These are phyloP conservation scores for Leishmania amazonensis DNA, from an alignment of 208 protist genomes.

Conservation along the genomic window DNA sequence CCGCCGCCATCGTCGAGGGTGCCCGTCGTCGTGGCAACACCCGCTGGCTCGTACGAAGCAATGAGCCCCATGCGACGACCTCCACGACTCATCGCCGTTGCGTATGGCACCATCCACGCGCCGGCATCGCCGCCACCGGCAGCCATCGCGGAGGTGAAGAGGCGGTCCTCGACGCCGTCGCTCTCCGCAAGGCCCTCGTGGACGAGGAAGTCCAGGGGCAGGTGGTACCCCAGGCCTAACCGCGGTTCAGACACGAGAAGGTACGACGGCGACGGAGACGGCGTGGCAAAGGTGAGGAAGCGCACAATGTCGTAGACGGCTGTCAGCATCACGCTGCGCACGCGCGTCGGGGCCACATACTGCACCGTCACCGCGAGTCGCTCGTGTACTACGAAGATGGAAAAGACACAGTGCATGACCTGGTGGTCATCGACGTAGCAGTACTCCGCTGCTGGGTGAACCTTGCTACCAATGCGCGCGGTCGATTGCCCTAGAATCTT, in stretches of 20 bases:
- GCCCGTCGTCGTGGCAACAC: not conserved
- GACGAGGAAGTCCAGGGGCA: constrained; percentile 75
- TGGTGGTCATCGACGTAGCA: constrained; percentile 74
- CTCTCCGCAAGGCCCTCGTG: constrained; percentile 49
- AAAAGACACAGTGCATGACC: constrained; percentile 61
- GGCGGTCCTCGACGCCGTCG: constrained; percentile 26
- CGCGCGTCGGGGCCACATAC: constrained; percentile 67
- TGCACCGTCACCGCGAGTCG: constrained; percentile 78
- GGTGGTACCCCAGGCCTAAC: constrained; percentile 79
- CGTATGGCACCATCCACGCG: constrained; percentile 34
- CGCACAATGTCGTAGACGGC: constrained; percentile 79
- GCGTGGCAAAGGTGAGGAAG: constrained; percentile 54
- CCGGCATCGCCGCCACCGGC: constrained; percentile 2
- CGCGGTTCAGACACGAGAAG: constrained; percentile 80
- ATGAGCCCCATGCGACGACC: constrained; percentile 60
- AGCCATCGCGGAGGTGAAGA: constrained; percentile 13
- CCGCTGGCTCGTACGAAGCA: constrained; percentile 55
- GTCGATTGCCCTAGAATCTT: constrained; percentile 50
- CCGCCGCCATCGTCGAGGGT: not conserved
- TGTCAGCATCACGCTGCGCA: constrained; percentile 66
- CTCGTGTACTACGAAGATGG: constrained; percentile 68
- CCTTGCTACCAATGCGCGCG: constrained; percentile 60
- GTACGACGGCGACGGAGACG: constrained; percentile 77
- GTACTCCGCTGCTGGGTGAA: constrained; percentile 74
- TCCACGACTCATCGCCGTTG: constrained; percentile 45